A percentile compares a stretch with the other conserved stretches of the same genome.
These are phyloP conservation scores for Cercospora brassicicola DNA, from an alignment of 2,329 filamentous ascomycete genomes.

Conservation along the genomic window DNA sequence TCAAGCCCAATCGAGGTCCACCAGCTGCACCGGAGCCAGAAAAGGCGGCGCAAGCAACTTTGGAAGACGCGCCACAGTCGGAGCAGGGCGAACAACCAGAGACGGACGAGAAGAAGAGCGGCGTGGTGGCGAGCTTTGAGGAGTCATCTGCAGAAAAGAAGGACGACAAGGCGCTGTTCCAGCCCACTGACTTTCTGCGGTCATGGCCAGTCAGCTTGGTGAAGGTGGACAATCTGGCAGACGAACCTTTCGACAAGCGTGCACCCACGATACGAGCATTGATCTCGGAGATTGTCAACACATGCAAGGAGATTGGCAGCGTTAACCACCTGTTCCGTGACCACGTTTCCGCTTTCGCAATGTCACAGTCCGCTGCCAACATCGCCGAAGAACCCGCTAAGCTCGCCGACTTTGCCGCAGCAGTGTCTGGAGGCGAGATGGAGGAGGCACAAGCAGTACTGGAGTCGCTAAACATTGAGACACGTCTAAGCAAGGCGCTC, in stretches of 20 bases:
- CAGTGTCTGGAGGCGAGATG: conserved; percentile 90
- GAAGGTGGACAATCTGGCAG: conserved; percentile 87
- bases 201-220: conserved; percentile 92
- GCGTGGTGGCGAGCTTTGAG: conserved; percentile 96
- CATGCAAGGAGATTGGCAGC: conserved; percentile 93
- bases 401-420: conserved; percentile 93
- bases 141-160: conserved; percentile 66
- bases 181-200: conserved; percentile 85
- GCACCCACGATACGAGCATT: conserved; percentile 86
- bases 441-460: conserved; percentile 90
- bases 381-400: conserved; percentile 93
- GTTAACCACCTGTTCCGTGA: conserved; percentile 95
- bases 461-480: conserved; percentile 84
- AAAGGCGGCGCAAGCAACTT: conserved; percentile 53
- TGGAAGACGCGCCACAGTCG: conserved; percentile 26
- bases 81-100: conserved; percentile 41
- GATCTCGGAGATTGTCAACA: conserved; percentile 96
- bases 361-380: conserved; percentile 91
- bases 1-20: conserved; percentile 63
- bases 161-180: conserved; percentile 51
- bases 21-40: conserved; percentile 53
- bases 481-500: conserved; percentile 86
- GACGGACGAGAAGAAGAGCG: conserved; percentile 72
- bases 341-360: conserved; percentile 95
- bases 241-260: conserved; percentile 87